phyloP scores from a whole-genome alignment of 2,329 filamentous ascomycete species.

The Cladophialophora immunda region DNA sequence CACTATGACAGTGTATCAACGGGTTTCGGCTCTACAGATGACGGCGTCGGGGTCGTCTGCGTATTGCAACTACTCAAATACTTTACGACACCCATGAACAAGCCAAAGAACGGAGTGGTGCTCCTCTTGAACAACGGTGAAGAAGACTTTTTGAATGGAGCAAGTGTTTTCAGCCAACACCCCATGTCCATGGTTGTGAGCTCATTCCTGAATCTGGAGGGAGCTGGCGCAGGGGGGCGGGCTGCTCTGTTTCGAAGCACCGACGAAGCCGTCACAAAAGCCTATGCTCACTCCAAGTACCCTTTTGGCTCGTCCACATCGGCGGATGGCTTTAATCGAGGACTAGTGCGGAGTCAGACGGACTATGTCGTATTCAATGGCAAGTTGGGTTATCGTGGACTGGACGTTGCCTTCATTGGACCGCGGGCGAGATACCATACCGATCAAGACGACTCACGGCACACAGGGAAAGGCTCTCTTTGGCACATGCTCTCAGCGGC shows the following conservation, averaged over 20 bases:
- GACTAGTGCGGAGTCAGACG: constrained; percentile 83
- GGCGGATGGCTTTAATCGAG: constrained; percentile 82
- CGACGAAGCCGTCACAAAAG: constrained; percentile 82
- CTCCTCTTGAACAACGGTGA: constrained; percentile 94
- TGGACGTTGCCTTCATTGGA: constrained; percentile 91
- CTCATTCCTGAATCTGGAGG: constrained; percentile 93
- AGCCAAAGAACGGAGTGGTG: constrained; percentile 81
- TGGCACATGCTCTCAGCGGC: constrained; percentile 97
- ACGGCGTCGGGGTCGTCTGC: constrained; percentile 88
- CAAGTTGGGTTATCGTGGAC: constrained; percentile 79
- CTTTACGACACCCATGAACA: constrained; percentile 76
- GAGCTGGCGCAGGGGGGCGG: constrained; percentile 88
- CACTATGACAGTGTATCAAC: constrained; percentile 95
- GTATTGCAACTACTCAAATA: constrained; percentile 86
- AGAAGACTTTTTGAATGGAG: constrained; percentile 90
- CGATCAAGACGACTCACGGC: constrained; percentile 81
- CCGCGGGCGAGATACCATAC: constrained; percentile 91
- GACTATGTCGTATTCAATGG: constrained; percentile 87
- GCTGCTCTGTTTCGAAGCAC: constrained; percentile 88
- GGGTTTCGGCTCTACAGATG: constrained; percentile 91
- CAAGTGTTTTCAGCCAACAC: constrained; percentile 82
- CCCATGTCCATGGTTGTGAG: constrained; percentile 81
- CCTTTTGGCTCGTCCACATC: constrained; percentile 86
- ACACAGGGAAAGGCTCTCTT: constrained; percentile 71
- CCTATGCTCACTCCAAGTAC: constrained; percentile 74